Evolutionary conservation across 2,329 filamentous ascomycete genomes (phyloP).

Genomic region (Chrysoporthe deuterocubensis): DNA sequence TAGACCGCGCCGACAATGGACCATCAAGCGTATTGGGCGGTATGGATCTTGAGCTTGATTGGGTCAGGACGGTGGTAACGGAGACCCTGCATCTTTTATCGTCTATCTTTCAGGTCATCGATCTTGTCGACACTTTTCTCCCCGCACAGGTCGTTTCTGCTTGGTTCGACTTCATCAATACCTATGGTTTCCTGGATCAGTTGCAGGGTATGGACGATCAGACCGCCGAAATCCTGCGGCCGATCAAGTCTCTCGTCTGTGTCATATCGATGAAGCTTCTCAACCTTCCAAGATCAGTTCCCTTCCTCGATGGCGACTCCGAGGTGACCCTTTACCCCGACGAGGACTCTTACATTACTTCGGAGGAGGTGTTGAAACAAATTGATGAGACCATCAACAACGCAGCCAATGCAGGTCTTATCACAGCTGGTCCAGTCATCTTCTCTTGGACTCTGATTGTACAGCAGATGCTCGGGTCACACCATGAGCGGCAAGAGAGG

Average conservation of each 20-base stretch:
- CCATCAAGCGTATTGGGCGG: conserved; percentile 56
- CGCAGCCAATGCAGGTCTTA: conserved; percentile 59
- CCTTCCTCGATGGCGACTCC: conserved; percentile 56
- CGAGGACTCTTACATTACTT: conserved; percentile 67
- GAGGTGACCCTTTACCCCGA: conserved; percentile 42
- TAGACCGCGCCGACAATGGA: conserved; percentile 53
- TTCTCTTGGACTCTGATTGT: conserved; percentile 83
- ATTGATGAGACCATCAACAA: conserved; percentile 73
- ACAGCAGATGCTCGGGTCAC: conserved; percentile 68
- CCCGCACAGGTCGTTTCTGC: conserved; percentile 62
- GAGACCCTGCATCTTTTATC: conserved; percentile 77
- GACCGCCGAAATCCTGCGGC: conserved; percentile 57
- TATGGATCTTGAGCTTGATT: conserved; percentile 57
- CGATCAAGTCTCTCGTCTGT: conserved; percentile 71
- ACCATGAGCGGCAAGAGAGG: conserved; percentile 64
- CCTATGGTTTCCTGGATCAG: conserved; percentile 70
- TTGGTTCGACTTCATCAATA: conserved; percentile 77
- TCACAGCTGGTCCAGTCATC: conserved; percentile 71
- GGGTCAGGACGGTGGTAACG: conserved; percentile 65
- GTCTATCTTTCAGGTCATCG: conserved; percentile 71
- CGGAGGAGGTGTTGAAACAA: conserved; percentile 69
- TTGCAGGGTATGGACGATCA: conserved; percentile 58
- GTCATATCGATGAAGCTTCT: conserved; percentile 74
- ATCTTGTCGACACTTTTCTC: conserved; percentile 60
- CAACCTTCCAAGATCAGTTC: conserved; percentile 63